Evolutionary conservation across 2,329 filamentous ascomycete genomes (phyloP), one percentile per base, ranked within the genome.

Genomic region (Mycogone perniciosa): DNA sequence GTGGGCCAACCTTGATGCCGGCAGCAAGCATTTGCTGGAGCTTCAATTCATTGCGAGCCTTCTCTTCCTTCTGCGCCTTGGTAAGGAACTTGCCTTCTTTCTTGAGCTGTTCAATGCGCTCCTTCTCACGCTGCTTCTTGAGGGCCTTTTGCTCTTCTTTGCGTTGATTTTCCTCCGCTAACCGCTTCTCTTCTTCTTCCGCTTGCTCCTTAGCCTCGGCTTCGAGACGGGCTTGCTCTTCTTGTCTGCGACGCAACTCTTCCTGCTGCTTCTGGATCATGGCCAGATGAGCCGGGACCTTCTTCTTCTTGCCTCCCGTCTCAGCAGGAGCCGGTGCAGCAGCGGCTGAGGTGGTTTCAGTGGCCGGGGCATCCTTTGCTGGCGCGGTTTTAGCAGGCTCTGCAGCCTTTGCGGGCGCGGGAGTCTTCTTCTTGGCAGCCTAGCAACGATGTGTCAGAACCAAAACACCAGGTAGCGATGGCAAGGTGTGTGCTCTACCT

Each of bases 101-200:
- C 79, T 92, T 93, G 51, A 89, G 80, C 71, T 92, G 85, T 64
- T 93, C 89, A 54, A 92, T 84, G 69, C 81, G 88, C 67, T 91
- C 86, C 75, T 88, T 92, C 62, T 95, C 89, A 65, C 82, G 89
- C 62, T 89, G 87, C 76, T 92, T 93, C 77, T 88, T 92, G 40
- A 82, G 71, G 2, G 83, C 82, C 69, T 82, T 88, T 46, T 83
- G 82, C 63, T 92, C 89, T 61, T 88, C 86, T 57, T 75, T 83
- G 52, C 76, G 78, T 71, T 84, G 82, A 51, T 72, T 67, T 61
- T 91, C 88, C 66, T 92, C 89, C 7, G 76, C 81, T 37, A 77
- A 79, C 48, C 71, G 67, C 44, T 76, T 75, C 65, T 88, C 84
- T 53, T 85, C 76, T 59, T 87, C 86, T 60, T 84, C 85, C 30